Percentiles rank a stretch among this genome's conserved stretches.
These are phyloP conservation scores for Caloboletus inedulis DNA, from an alignment of 1,284 basidiomycete genomes.

Conservation along the genomic window DNA sequence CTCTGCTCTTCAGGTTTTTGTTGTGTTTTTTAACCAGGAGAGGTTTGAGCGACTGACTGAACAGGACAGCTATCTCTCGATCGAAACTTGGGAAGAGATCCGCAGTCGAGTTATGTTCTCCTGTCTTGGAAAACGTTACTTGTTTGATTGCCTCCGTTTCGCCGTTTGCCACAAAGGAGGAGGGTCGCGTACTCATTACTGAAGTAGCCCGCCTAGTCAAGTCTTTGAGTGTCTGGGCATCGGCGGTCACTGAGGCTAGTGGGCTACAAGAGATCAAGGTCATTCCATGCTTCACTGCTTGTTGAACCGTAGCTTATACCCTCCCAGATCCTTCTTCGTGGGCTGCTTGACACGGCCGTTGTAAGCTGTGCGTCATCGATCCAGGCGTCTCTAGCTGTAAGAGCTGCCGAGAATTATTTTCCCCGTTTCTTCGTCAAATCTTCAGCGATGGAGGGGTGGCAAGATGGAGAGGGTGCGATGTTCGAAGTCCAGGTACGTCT, in stretches of 20 bases:
- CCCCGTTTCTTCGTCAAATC: conserved; percentile 42
- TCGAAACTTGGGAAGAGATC: conserved; percentile 44
- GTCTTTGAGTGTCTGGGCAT: conserved; percentile 34
- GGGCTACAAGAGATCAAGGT: conserved; percentile 31
- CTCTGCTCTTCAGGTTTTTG: conserved; percentile 41
- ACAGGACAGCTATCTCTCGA: conserved; percentile 47
- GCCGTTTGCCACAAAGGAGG: conserved; percentile 24
- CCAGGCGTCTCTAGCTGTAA: conserved; percentile 43
- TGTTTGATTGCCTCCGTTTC: conserved; percentile 33
- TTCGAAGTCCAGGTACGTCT: conserved; percentile 39
- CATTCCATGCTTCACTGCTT: background rate
- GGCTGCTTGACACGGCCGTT: conserved; percentile 41
- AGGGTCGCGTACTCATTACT: conserved; percentile 40
- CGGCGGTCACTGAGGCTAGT: conserved; percentile 18
- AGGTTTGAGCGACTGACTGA: background rate
- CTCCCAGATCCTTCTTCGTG: conserved; percentile 39
- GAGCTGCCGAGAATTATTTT: conserved; percentile 45
- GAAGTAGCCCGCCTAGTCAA: conserved; percentile 35
- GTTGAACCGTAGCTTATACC: background rate
- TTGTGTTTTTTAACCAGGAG: background rate
- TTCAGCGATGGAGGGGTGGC: conserved; percentile 34
- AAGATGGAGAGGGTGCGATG: conserved; percentile 40
- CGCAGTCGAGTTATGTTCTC: conserved; percentile 42
- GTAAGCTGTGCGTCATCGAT: conserved; percentile 40
- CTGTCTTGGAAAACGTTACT: conserved; percentile 42